A percentile compares a stretch with the other conserved stretches of the same genome.
These are phyloP conservation scores for Tricholoma flavovirens DNA, from an alignment of 768 basidiomycete genomes.

Conservation along the genomic window DNA sequence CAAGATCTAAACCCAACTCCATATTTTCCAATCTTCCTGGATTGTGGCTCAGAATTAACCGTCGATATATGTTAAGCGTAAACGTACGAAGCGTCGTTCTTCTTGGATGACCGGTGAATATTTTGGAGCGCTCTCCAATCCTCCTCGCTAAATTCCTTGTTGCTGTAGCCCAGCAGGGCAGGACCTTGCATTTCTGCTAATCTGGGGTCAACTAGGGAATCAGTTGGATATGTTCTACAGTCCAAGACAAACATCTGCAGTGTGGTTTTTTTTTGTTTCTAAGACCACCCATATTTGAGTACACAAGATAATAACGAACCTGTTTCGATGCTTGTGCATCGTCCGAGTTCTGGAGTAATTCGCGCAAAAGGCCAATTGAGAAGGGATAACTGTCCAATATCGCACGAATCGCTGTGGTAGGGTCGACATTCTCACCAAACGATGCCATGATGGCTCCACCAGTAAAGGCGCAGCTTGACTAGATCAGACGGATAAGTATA, in stretches of 20 bases:
- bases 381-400: conserved; percentile 42
- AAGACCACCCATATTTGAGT: too few relatives aligned
- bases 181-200: conserved; percentile 34
- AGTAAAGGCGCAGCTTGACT: too few relatives aligned
- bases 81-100: conserved; percentile 35
- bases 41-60: not conserved
- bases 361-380: conserved; percentile 38
- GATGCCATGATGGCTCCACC: too few relatives aligned
- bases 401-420: conserved; percentile 11
- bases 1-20: conserved; percentile 45
- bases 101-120: conserved; percentile 44
- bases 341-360: conserved; percentile 45
- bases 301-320: too few relatives aligned
- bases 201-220: conserved; percentile 19
- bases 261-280: too few relatives aligned
- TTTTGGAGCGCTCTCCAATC: conserved; percentile 42
- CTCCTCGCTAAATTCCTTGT: conserved; percentile 30
- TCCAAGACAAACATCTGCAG: conserved; percentile 44
- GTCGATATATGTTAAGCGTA: not conserved
- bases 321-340: conserved; percentile 41
- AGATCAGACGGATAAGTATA: too few relatives aligned
- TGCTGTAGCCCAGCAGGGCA: conserved; percentile 41
- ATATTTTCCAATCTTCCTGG: conserved; percentile 48
- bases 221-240: conserved; percentile 22
- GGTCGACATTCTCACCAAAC: not conserved